Base-by-base conservation (phyloP, 768 basidiomycete genomes). In the Xanthoconium stramineum region DNA sequence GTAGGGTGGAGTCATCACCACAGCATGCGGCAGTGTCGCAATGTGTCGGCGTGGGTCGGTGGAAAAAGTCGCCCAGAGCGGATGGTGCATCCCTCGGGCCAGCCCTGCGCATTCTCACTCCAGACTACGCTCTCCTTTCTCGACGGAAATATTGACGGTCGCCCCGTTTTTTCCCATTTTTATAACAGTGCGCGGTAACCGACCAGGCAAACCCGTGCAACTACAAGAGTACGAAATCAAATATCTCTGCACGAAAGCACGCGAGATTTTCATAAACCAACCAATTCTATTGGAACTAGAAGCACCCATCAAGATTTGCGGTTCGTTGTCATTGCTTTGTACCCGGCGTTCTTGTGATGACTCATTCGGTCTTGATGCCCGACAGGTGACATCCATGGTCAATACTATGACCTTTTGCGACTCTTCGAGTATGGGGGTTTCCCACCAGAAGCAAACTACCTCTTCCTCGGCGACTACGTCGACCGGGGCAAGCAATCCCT, bases 291-390 rank as follows among this genome's bases (percentile, higher is more conserved):
- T 98, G 73, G 96, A 98, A 77, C 80, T 98, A 64, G 97, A 98
- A 74, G 97, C 96, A 50, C 96, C 96, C 65, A 98, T 99, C 79
- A 99, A 99, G 86, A 99, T 99, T 73, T 98, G 97, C 72, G 96
- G 96, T 96, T 62, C 65, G 92, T 67, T 20, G 29, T 33, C 37
- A 24, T 14, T 15, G n/a, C 32, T 43, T 53, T 45, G 35, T 55
- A 30, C 51, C 38, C 55, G 14, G 36, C 55, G 47, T 28, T 60
- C 32, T 40, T 36, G 38, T 53, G 5, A 55, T 70, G 60, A 71
- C 60, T 64, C 69, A 66, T 61, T 42, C 61, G 20, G 47, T 46
- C 55, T 50, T 30, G 61, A 53, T 56, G 50, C 47, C 50, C 44
- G 58, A 57, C 70, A 97, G 95, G 95, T 72, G 96, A 98, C 74